phyloP scores from a whole-genome alignment of 441 rosid genomes.

The Pelargonium citronellum region DNA sequence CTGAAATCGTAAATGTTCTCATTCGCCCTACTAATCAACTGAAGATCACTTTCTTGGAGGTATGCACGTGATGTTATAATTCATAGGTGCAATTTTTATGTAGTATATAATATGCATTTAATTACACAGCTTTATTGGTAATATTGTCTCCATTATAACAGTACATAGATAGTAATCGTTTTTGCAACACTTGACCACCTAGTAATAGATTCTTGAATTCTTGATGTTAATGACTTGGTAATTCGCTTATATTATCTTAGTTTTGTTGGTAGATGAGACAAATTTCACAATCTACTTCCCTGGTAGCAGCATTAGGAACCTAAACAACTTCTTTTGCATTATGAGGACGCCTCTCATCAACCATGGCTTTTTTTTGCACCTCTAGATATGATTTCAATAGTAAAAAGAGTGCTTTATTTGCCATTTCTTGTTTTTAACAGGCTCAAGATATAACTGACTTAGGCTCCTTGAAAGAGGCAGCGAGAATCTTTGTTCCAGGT shows the following conservation, averaged over 20 bases:
- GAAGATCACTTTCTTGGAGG: slow-evolving; percentile 94
- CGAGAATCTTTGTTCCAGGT: slow-evolving; percentile 83
- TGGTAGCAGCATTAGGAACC: not conserved
- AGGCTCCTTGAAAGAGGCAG: slow-evolving; percentile 79
- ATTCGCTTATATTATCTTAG: not conserved
- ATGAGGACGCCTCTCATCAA: not conserved
- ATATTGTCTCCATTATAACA: slow-evolving; percentile 3
- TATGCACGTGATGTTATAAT: slow-evolving; percentile 22
- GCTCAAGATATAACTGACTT: slow-evolving; percentile 73
- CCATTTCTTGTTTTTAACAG: slow-evolving; percentile 33
- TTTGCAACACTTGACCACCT: too few species aligned
- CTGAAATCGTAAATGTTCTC: slow-evolving; percentile 73
- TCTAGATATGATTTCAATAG: not conserved
- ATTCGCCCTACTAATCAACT: slow-evolving; percentile 71
- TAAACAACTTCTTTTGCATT: not conserved
- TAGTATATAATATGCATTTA: not conserved
- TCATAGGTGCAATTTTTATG: not conserved
- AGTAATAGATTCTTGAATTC: too few species aligned
- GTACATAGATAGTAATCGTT: too few species aligned
- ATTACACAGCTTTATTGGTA: not conserved
- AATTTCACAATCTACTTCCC: not conserved
- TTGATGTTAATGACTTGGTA: too few species aligned
- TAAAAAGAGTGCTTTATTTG: not conserved
- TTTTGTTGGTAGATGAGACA: not conserved
- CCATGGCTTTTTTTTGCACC: not conserved